Conservation (phyloP, 495 filamentous ascomycete genomes). For the Trichocladium uniseriatum region DNA sequence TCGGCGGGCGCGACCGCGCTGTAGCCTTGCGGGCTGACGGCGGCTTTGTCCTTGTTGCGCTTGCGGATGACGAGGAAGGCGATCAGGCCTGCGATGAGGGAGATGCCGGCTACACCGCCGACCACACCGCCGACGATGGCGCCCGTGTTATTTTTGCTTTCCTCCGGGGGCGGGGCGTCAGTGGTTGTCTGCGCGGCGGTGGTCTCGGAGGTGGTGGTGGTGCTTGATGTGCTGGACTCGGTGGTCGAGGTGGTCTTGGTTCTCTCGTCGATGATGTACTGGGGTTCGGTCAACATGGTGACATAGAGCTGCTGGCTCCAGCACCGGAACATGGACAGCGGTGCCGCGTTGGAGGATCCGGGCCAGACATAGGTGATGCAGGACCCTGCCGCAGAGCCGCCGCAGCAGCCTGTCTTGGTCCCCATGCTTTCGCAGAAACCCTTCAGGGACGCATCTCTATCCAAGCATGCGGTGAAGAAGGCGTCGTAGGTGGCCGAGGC, state of each 20-base stretch:
- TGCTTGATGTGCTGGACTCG: background rate
- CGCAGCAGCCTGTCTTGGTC: slow-evolving; percentile 30
- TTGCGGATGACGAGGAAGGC: slow-evolving; percentile 16
- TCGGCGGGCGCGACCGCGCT: slow-evolving; percentile 14
- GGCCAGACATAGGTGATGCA: slow-evolving; percentile 35
- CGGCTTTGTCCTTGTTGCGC: slow-evolving; percentile 12
- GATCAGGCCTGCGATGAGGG: slow-evolving; percentile 12
- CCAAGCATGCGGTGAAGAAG: slow-evolving; percentile 30
- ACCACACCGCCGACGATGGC: slow-evolving; percentile 25
- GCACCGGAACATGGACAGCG: slow-evolving; percentile 32
- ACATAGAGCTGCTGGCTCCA: slow-evolving; percentile 13
- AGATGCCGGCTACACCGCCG: slow-evolving; percentile 19
- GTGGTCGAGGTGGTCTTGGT: slow-evolving; percentile 8
- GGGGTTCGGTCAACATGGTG: slow-evolving; percentile 26
- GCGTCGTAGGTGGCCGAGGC: slow-evolving; percentile 9
- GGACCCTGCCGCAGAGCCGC: slow-evolving; percentile 4
- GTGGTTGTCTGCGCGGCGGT: background rate
- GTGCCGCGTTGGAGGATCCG: slow-evolving; percentile 13
- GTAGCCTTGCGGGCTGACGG: slow-evolving; percentile 3
- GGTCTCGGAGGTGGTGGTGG: background rate
- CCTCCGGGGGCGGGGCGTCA: background rate
- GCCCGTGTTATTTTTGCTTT: slow-evolving; percentile 15
- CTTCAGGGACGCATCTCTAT: slow-evolving; percentile 21
- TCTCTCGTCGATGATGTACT: slow-evolving; percentile 21
- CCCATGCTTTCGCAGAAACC: slow-evolving; percentile 18